phyloP scores from a whole-genome alignment of 1,139 yeast species.

The Zygosaccharomyces pseudobailii region DNA sequence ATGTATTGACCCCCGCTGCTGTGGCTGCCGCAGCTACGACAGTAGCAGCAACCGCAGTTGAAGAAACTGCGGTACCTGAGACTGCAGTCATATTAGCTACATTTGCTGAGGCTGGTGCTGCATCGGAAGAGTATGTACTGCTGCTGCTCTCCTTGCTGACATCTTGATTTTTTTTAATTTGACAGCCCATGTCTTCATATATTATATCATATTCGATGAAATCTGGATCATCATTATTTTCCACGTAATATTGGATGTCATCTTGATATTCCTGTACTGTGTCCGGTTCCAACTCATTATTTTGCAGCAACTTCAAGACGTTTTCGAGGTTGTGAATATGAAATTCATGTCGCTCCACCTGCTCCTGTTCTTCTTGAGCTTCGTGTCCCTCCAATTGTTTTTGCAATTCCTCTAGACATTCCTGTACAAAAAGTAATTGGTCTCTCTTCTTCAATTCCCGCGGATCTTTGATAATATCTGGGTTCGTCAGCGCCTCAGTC shows the following conservation, averaged over 20 bases:
- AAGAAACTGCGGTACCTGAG: neutral
- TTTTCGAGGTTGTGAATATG: slow-evolving; percentile 77
- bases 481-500: slow-evolving; percentile 82
- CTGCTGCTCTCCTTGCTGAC: slow-evolving; percentile 3
- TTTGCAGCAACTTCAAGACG: slow-evolving; percentile 72
- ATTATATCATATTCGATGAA: slow-evolving; percentile 93
- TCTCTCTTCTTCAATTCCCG: slow-evolving; percentile 77
- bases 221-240: slow-evolving; percentile 92
- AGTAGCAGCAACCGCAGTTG: slow-evolving; percentile 10
- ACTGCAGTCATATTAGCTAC: slow-evolving; percentile 17
- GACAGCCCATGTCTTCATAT: slow-evolving; percentile 76
- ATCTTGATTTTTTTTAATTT: slow-evolving; percentile 39
- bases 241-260: slow-evolving; percentile 90
- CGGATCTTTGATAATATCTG: slow-evolving; percentile 60
- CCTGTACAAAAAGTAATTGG: slow-evolving; percentile 65
- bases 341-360: slow-evolving; percentile 70
- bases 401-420: slow-evolving; percentile 75
- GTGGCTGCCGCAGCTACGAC: slow-evolving; percentile 14
- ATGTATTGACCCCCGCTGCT: slow-evolving; percentile 7
- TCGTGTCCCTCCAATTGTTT: slow-evolving; percentile 78
- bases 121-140: no score
- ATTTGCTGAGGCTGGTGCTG: slow-evolving; percentile 1
- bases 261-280: slow-evolving; percentile 77
- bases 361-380: slow-evolving; percentile 67
- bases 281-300: slow-evolving; percentile 79